Evolutionary conservation across 805 yeast species (phyloP).

Genomic region (Teunomyces aglyptinius): DNA sequence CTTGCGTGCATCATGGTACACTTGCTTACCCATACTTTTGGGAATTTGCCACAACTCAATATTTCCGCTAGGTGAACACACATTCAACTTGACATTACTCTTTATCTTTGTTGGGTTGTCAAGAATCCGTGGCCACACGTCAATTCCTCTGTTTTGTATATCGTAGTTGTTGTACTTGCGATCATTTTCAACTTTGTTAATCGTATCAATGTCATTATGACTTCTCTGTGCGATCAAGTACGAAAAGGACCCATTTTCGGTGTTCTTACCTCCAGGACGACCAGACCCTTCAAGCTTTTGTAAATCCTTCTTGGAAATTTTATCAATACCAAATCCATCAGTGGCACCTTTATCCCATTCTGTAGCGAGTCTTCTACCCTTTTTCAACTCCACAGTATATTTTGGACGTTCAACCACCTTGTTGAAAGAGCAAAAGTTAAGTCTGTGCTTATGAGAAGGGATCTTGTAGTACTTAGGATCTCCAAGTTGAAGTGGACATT

Average conservation of each 20-base stretch:
- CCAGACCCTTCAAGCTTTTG: constrained; percentile 67
- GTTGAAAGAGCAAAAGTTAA: constrained; percentile 73
- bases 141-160: constrained; percentile 21
- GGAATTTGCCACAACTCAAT: constrained; percentile 88
- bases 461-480: constrained; percentile 64
- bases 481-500: constrained; percentile 81
- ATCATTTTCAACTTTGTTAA: constrained; percentile 40
- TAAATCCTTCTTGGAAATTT: constrained; percentile 23
- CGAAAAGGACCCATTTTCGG: constrained; percentile 69
- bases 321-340: constrained; percentile 54
- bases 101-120: constrained; percentile 72
- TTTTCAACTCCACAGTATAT: constrained; percentile 77
- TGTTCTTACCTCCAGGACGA: constrained; percentile 65
- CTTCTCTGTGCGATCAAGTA: constrained; percentile 72
- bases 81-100: constrained; percentile 75
- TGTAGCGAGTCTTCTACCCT: constrained; percentile 72
- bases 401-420: constrained; percentile 74
- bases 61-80: constrained; percentile 77
- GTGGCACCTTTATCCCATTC: constrained; percentile 62
- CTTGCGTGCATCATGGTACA: constrained; percentile 89
- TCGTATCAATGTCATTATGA: constrained; percentile 37
- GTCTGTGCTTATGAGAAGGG: constrained; percentile 54
- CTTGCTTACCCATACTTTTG: constrained; percentile 67
- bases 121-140: constrained; percentile 68
- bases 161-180: constrained; percentile 26